Evolutionary conservation across 2,329 filamentous ascomycete species (phyloP).

Genomic region (Arthrobotrys musiformis): DNA sequence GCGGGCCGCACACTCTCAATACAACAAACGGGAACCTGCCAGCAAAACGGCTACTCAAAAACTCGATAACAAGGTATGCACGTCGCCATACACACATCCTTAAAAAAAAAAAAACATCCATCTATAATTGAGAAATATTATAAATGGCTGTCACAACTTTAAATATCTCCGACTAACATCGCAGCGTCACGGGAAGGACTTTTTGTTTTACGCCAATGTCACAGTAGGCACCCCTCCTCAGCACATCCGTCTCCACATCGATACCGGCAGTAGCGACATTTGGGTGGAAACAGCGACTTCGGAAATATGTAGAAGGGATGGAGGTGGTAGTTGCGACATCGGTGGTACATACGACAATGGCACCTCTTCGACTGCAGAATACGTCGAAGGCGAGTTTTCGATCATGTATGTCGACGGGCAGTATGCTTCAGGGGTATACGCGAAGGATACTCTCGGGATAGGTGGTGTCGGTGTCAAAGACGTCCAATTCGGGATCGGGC

Average conservation of each 20-base stretch:
- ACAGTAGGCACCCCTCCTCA: slow-evolving; percentile 71
- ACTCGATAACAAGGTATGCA: slow-evolving; percentile 58
- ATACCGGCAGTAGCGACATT: slow-evolving; percentile 73
- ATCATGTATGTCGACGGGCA: slow-evolving; percentile 63
- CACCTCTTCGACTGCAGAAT: slow-evolving; percentile 58
- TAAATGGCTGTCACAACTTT: not conserved
- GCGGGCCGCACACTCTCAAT: not conserved
- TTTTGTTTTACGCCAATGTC: slow-evolving; percentile 69
- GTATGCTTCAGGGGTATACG: slow-evolving; percentile 62
- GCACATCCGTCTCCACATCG: slow-evolving; percentile 68
- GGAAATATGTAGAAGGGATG: slow-evolving; percentile 51
- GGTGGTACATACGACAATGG: slow-evolving; percentile 57
- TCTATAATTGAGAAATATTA: too few relatives aligned
- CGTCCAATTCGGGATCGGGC: slow-evolving; percentile 62
- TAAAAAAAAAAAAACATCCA: too few relatives aligned
- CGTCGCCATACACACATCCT: not conserved
- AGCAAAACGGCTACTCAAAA: slow-evolving; percentile 56
- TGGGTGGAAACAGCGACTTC: slow-evolving; percentile 65
- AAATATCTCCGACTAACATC: slow-evolving; percentile 39
- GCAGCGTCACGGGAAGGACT: slow-evolving; percentile 55
- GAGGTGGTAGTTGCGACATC: slow-evolving; percentile 44
- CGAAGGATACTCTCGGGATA: slow-evolving; percentile 62
- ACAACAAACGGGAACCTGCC: slow-evolving; percentile 21
- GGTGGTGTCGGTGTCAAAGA: slow-evolving; percentile 61
- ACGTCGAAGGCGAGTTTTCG: slow-evolving; percentile 59